Conservation (phyloP, 495 filamentous ascomycete species). For the Penicillium cinerascens region DNA sequence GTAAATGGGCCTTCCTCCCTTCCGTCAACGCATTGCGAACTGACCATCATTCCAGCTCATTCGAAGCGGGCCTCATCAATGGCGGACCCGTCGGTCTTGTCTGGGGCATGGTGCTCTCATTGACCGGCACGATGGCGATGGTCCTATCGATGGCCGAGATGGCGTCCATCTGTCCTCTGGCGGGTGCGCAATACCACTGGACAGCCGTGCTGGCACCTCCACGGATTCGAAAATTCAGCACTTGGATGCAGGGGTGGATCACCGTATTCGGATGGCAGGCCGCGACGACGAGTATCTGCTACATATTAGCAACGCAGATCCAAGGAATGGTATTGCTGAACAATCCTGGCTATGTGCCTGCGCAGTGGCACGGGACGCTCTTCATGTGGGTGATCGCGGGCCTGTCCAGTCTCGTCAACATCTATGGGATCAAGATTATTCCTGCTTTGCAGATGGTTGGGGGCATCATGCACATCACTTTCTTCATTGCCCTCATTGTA, state of each 20-base stretch:
- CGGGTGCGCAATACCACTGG: conserved; percentile 31
- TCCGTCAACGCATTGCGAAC: background rate
- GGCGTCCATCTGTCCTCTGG: conserved; percentile 33
- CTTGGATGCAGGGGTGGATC: conserved; percentile 31
- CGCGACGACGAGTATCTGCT: conserved; percentile 29
- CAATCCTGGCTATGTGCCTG: conserved; percentile 31
- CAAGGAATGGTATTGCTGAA: conserved; percentile 44
- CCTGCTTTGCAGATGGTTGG: conserved; percentile 43
- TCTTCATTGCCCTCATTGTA: conserved; percentile 45
- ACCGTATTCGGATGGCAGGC: conserved; percentile 43
- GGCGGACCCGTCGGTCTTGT: conserved; percentile 30
- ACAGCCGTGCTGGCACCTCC: conserved; percentile 23
- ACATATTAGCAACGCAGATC: conserved; percentile 37
- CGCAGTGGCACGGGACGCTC: conserved; percentile 47
- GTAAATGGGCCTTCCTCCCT: background rate
- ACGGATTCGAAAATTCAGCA: conserved; percentile 16
- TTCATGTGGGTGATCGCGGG: conserved; percentile 38
- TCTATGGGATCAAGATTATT: conserved; percentile 38
- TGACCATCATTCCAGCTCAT: conserved; percentile 3
- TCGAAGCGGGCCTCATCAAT: conserved; percentile 22
- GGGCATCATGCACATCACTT: conserved; percentile 43
- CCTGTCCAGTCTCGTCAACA: conserved; percentile 35
- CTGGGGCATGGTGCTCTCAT: conserved; percentile 28
- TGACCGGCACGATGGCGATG: conserved; percentile 23
- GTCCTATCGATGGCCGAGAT: conserved; percentile 32